A percentile compares a stretch with the other conserved stretches of the same genome.
Evolutionary conservation across 352 stramenopile genomes (phyloP).

Genomic region (Phytophthora colocasiae): DNA sequence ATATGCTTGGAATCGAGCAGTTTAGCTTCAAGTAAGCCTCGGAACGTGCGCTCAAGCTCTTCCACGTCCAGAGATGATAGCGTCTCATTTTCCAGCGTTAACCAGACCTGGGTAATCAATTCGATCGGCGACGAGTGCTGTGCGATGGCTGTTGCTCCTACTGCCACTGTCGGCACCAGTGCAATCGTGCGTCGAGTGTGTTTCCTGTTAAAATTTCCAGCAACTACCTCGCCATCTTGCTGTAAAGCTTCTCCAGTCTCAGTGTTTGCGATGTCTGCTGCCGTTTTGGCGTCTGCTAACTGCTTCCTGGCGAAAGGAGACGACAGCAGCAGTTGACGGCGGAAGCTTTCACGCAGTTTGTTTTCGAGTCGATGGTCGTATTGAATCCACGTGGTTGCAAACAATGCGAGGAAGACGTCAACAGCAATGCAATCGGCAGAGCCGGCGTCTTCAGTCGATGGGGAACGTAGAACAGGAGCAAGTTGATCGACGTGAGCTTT

Average conservation of each 20-base stretch:
- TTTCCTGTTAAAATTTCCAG: conserved; percentile 9
- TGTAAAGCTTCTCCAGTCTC: conserved; percentile 9
- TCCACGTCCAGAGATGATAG: conserved; percentile 53
- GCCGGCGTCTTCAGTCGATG: conserved; percentile 7
- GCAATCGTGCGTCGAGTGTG: conserved; percentile 13
- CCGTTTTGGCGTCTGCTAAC: conserved; percentile 7
- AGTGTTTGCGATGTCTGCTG: background rate
- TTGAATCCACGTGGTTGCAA: conserved; percentile 52
- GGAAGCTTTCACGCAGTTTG: conserved; percentile 60
- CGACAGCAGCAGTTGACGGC: conserved; percentile 42
- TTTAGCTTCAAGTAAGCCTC: conserved; percentile 45
- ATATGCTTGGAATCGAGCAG: conserved; percentile 26
- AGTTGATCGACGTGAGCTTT: conserved; percentile 15
- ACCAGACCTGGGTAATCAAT: conserved; percentile 43
- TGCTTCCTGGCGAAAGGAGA: conserved; percentile 37
- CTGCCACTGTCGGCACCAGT: conserved; percentile 13
- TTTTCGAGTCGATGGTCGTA: conserved; percentile 49
- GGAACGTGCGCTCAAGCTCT: conserved; percentile 48
- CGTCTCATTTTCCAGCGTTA: conserved; percentile 42
- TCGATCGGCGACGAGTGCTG: conserved; percentile 41
- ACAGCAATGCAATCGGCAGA: conserved; percentile 39
- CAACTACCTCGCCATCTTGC: background rate
- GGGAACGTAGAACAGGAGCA: conserved; percentile 14
- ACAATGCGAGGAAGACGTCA: conserved; percentile 60
- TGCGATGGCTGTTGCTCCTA: conserved; percentile 17